Conservation (phyloP, 768 basidiomycete species). For the Imleria badia region DNA sequence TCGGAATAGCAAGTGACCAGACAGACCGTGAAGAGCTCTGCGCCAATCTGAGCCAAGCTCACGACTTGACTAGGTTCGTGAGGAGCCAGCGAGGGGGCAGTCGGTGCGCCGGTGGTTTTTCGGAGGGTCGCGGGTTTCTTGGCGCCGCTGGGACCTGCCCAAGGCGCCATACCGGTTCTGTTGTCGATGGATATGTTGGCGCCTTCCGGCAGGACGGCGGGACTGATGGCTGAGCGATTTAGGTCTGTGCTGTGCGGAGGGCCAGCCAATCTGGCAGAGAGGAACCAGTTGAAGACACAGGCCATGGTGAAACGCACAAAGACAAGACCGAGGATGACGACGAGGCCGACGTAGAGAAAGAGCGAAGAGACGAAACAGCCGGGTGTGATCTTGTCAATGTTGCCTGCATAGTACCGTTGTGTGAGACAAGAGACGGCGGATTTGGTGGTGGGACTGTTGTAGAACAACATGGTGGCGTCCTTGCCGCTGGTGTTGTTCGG, state of each 20-base stretch:
- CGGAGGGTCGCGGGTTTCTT: conserved; percentile 50
- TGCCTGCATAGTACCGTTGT: conserved; percentile 87
- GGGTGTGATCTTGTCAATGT: conserved; percentile 95
- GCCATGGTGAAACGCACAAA: conserved; percentile 95
- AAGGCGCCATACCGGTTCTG: conserved; percentile 88
- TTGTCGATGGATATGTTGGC: conserved; percentile 95
- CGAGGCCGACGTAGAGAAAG: conserved; percentile 85
- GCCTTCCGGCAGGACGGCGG: conserved; percentile 94
- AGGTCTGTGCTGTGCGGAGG: conserved; percentile 72
- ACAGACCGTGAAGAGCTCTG: conserved; percentile 93
- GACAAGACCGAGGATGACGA: conserved; percentile 89
- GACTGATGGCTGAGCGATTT: conserved; percentile 83
- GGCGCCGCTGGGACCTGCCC: conserved; percentile 63
- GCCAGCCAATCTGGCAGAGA: conserved; percentile 78
- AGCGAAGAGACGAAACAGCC: conserved; percentile 92
- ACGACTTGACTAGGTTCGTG: conserved; percentile 52
- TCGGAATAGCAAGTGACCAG: conserved; percentile 98
- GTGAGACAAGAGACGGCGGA: conserved; percentile 76
- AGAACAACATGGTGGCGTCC: conserved; percentile 89
- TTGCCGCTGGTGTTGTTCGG: conserved; percentile 60
- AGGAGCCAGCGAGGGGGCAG: conserved; percentile 45
- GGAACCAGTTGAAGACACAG: conserved; percentile 94
- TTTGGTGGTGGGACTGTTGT: conserved; percentile 62
- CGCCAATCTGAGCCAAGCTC: conserved; percentile 87
- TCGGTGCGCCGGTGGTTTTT: conserved; percentile 41